phyloP scores from a whole-genome alignment of 2,329 filamentous ascomycete species.

The Penicillium sp. region DNA sequence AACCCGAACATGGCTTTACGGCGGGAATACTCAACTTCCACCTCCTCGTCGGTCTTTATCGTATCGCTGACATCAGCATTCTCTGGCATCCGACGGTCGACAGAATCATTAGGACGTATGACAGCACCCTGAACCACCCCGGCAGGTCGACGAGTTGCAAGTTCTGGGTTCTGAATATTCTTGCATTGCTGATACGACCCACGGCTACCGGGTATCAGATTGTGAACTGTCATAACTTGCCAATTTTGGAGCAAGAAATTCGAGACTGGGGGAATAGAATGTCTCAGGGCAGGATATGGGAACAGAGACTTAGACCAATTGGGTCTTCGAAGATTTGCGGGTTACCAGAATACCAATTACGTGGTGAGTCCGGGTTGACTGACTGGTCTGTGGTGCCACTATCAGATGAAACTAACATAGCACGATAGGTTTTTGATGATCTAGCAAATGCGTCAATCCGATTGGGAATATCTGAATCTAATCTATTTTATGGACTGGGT shows the following conservation, averaged over 20 bases:
- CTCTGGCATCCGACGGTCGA: slow-evolving; percentile 13
- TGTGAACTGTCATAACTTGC: slow-evolving; percentile 13
- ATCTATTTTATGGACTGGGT: too few species aligned
- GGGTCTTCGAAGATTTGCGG: slow-evolving; percentile 7
- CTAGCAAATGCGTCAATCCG: too few species aligned
- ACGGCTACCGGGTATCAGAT: slow-evolving; percentile 1
- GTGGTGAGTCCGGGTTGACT: neutral
- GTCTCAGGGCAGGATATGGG: slow-evolving; percentile 12
- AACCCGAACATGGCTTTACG: slow-evolving; percentile 19
- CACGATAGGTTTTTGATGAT: too few species aligned
- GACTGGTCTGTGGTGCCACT: neutral
- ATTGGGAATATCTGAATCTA: too few species aligned
- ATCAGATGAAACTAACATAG: too few species aligned
- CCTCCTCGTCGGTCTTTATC: slow-evolving; percentile 25
- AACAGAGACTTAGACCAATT: slow-evolving; percentile 22
- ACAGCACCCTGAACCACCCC: slow-evolving; percentile 18
- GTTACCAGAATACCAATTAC: neutral
- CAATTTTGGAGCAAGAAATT: slow-evolving; percentile 19
- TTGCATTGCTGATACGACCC: slow-evolving; percentile 13
- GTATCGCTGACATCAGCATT: slow-evolving; percentile 21
- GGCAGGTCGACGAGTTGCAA: slow-evolving; percentile 18
- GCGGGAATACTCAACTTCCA: slow-evolving; percentile 20
- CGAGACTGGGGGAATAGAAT: slow-evolving; percentile 24
- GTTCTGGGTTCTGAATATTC: slow-evolving; percentile 21
- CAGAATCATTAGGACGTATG: slow-evolving; percentile 18